Evolutionary conservation across 306 rosid genomes (phyloP).

Genomic region (Cicer arietinum): DNA sequence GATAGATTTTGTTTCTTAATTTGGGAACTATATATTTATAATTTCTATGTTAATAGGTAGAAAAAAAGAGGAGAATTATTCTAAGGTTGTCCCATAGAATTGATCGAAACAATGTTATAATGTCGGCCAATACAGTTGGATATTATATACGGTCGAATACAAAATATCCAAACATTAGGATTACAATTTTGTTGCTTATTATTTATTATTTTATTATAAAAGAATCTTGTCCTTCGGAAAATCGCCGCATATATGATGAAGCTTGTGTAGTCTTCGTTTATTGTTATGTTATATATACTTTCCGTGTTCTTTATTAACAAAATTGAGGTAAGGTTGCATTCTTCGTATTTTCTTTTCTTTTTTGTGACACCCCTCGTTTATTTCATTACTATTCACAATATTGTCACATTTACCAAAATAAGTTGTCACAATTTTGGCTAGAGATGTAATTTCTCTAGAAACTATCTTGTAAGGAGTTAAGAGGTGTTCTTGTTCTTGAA

Average conservation of each 20-base stretch:
- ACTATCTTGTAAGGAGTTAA: too few species aligned
- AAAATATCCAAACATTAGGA: slow-evolving; percentile 20
- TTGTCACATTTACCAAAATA: too few species aligned
- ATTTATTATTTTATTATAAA: background rate
- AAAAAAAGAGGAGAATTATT: slow-evolving; percentile 30
- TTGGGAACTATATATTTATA: background rate
- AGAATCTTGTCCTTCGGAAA: background rate
- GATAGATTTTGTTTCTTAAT: background rate
- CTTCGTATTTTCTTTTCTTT: too few species aligned
- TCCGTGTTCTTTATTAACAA: too few species aligned
- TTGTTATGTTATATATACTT: too few species aligned
- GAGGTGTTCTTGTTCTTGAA: too few species aligned
- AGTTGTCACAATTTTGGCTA: too few species aligned
- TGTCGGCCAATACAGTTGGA: slow-evolving; percentile 6
- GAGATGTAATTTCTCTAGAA: too few species aligned
- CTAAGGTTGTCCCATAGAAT: slow-evolving; percentile 41
- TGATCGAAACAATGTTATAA: slow-evolving; percentile 40
- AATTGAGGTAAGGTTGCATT: too few species aligned
- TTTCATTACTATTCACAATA: too few species aligned
- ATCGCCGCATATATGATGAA: background rate
- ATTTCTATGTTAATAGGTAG: background rate
- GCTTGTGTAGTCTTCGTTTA: background rate
- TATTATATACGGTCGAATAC: slow-evolving; percentile 25
- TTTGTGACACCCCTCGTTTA: too few species aligned
- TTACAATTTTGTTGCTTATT: background rate